Evolutionary conservation across 148 eudicot species (phyloP).

Genomic region (Cornus florida): DNA sequence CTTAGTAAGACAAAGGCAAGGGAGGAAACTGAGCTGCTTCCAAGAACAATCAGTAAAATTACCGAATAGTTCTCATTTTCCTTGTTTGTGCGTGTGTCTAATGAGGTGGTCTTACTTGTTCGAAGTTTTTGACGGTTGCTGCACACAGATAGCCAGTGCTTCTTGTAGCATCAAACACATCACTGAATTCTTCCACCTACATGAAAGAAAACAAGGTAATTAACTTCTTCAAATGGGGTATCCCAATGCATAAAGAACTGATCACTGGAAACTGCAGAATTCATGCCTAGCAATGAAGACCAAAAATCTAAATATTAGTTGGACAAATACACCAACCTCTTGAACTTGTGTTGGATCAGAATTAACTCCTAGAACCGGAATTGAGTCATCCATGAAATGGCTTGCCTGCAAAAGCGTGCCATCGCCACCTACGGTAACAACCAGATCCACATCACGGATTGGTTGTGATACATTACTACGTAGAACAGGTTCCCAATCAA

Average conservation of each 20-base stretch:
- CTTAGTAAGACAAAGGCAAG: neutral
- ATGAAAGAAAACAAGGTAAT: conserved; percentile 9
- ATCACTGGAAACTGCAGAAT: neutral
- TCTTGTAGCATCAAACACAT: conserved; percentile 89
- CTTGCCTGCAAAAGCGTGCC: conserved; percentile 93
- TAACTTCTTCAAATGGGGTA: neutral
- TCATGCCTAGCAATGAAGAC: neutral
- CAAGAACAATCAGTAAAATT: neutral
- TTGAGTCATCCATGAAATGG: conserved; percentile 73
- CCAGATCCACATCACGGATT: conserved; percentile 75
- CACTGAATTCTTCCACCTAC: conserved; percentile 51
- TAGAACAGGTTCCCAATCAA: conserved; percentile 58
- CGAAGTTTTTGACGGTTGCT: conserved; percentile 76
- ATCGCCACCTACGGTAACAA: conserved; percentile 88
- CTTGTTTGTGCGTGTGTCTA: neutral
- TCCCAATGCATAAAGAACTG: neutral
- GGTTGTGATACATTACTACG: conserved; percentile 59
- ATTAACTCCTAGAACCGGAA: conserved; percentile 90
- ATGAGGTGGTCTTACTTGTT: conserved; percentile 50
- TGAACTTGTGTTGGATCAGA: conserved; percentile 85
- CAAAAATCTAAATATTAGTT: neutral
- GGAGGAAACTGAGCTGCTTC: neutral
- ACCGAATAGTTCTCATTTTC: neutral
- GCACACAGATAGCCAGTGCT: conserved; percentile 94
- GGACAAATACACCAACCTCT: conserved; percentile 53